Conservation (phyloP, 106 monocot genomes). For the Vanilla planifolia region DNA sequence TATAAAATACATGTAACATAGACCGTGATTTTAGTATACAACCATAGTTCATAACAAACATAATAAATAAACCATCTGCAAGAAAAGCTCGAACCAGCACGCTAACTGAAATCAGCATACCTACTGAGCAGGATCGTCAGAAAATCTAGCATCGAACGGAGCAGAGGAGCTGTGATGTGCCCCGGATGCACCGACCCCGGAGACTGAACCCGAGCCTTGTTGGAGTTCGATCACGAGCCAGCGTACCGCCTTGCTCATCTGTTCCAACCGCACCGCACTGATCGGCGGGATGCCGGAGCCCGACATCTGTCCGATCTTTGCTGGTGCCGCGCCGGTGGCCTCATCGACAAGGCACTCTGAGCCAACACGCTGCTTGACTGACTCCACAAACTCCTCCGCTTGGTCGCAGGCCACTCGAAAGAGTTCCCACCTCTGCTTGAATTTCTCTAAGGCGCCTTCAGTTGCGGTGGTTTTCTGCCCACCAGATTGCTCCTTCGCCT, state of each 20-base stretch:
- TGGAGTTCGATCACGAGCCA: constrained; percentile 98
- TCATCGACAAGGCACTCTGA: constrained; percentile 68
- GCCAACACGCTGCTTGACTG: constrained; percentile 53
- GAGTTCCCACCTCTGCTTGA: constrained; percentile 61
- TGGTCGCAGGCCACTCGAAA: constrained; percentile 64
- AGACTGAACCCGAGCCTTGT: constrained; percentile 42
- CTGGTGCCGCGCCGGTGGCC: constrained; percentile 48
- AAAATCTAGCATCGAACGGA: constrained; percentile 64
- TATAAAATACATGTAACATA: too few relatives aligned
- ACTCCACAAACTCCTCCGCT: constrained; percentile 60
- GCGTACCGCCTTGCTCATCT: constrained; percentile 98
- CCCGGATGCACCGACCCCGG: constrained; percentile 7
- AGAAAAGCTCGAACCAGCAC: background rate
- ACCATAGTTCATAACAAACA: too few relatives aligned
- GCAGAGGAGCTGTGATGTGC: constrained; percentile 27
- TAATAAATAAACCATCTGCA: too few relatives aligned
- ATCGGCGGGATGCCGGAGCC: constrained; percentile 66
- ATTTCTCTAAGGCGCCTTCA: constrained; percentile 43
- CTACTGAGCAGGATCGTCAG: constrained; percentile 65
- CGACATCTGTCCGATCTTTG: constrained; percentile 4
- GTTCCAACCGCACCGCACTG: constrained; percentile 91
- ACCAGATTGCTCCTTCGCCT: constrained; percentile 21
- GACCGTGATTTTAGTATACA: too few relatives aligned
- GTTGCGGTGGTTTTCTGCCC: constrained; percentile 29
- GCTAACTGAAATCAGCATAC: constrained; percentile 6